Evolutionary conservation across 805 yeast species (phyloP).

Genomic region (Kluyveromyces starmeri): DNA sequence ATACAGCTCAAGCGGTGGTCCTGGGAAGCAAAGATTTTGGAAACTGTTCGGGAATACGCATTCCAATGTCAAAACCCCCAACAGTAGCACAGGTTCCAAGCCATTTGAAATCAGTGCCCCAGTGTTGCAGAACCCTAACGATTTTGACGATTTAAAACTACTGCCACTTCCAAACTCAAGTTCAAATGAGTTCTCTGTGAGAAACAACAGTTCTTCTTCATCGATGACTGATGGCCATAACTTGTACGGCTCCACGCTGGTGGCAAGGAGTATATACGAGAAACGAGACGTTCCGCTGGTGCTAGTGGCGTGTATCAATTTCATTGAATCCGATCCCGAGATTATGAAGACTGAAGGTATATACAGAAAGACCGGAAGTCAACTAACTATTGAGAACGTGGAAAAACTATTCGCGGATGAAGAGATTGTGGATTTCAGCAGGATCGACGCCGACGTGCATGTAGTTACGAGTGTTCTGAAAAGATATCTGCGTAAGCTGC

Average conservation of each 20-base stretch:
- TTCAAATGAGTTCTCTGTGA: not conserved
- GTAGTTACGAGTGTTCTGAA: slow-evolving; percentile 84
- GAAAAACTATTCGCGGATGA: slow-evolving; percentile 27
- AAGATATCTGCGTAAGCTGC: slow-evolving; percentile 74
- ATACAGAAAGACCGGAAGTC: slow-evolving; percentile 82
- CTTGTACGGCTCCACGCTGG: slow-evolving; percentile 40
- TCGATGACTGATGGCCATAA: slow-evolving; percentile 17
- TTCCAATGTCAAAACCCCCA: slow-evolving; percentile 2
- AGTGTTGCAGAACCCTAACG: slow-evolving; percentile 29
- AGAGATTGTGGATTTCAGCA: slow-evolving; percentile 28
- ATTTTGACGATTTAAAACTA: slow-evolving; percentile 31
- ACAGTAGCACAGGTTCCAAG: slow-evolving; percentile 7
- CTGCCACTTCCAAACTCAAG: slow-evolving; percentile 17
- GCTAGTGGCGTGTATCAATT: slow-evolving; percentile 59
- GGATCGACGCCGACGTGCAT: slow-evolving; percentile 59
- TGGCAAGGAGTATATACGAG: slow-evolving; percentile 55
- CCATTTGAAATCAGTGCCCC: slow-evolving; percentile 31
- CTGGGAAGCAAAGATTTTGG: slow-evolving; percentile 28
- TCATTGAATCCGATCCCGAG: slow-evolving; percentile 65
- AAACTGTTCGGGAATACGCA: slow-evolving; percentile 21
- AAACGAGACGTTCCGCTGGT: slow-evolving; percentile 58
- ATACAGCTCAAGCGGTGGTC: slow-evolving; percentile 19
- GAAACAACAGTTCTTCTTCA: slow-evolving; percentile 6
- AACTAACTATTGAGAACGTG: slow-evolving; percentile 36
- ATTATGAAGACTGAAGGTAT: slow-evolving; percentile 68